Conservation (phyloP, 1,284 basidiomycete genomes). For the Leccinum pseudoinsigne region DNA sequence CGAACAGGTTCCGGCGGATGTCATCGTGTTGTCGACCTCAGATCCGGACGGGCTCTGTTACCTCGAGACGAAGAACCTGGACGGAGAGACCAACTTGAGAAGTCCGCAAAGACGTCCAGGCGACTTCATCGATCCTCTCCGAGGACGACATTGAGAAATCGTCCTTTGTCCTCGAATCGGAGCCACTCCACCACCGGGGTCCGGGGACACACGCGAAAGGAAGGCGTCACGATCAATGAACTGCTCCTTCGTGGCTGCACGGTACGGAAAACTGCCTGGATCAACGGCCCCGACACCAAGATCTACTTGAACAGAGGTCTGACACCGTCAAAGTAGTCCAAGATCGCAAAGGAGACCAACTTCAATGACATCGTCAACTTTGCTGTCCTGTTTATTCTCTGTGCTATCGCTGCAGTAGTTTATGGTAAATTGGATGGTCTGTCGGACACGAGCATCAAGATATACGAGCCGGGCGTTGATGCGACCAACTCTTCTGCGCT, state of each 20-base stretch:
- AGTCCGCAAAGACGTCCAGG: slow-evolving; percentile 75
- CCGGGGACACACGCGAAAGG: slow-evolving; percentile 46
- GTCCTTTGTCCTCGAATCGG: slow-evolving; percentile 87
- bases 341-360: slow-evolving; percentile 99
- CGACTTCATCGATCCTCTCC: slow-evolving; percentile 74
- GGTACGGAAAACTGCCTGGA: slow-evolving; percentile 93
- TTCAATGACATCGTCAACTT: slow-evolving; percentile 98
- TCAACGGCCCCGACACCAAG: slow-evolving; percentile 95
- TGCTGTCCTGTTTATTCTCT: slow-evolving; percentile 77
- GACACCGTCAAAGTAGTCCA: slow-evolving; percentile 93
- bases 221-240: slow-evolving; percentile 88
- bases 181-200: slow-evolving; percentile 69
- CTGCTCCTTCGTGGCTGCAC: slow-evolving; percentile 90
- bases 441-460: slow-evolving; percentile 66
- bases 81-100: slow-evolving; percentile 97
- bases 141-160: slow-evolving; percentile 93
- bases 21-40: slow-evolving; percentile 87
- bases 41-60: slow-evolving; percentile 86
- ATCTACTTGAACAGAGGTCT: slow-evolving; percentile 97
- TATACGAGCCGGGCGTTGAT: slow-evolving; percentile 71
- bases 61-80: slow-evolving; percentile 93
- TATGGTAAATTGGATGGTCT: slow-evolving; percentile 73
- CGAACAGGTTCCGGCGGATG: slow-evolving; percentile 95
- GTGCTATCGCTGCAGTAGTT: slow-evolving; percentile 69
- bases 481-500: slow-evolving; percentile 63